These are phyloP conservation scores for Exserohilum turcica DNA, from an alignment of 2,329 filamentous ascomycete species.

Conservation along the genomic window DNA sequence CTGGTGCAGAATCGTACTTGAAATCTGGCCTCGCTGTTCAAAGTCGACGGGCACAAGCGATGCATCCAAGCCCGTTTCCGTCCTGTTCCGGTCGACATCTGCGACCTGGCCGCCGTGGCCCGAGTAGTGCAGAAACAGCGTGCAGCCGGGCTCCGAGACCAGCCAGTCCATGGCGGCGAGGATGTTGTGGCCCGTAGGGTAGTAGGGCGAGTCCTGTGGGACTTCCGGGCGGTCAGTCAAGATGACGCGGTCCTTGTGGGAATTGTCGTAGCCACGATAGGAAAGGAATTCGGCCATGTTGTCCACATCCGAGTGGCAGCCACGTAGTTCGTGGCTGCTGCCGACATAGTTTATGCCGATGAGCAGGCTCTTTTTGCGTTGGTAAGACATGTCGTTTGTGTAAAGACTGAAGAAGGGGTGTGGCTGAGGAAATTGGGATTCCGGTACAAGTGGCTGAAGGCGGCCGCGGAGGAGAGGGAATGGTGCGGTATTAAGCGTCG, in stretches of 20 bases:
- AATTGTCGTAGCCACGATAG: constrained; percentile 51
- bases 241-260: constrained; percentile 52
- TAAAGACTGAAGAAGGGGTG: not conserved
- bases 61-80: constrained; percentile 49
- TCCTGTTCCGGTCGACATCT: constrained; percentile 50
- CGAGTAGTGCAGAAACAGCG: constrained; percentile 63
- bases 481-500: constrained; percentile 8
- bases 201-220: constrained; percentile 40
- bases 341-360: constrained; percentile 61
- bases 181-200: constrained; percentile 52
- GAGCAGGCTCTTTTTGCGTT: constrained; percentile 55
- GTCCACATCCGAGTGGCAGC: constrained; percentile 57
- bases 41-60: constrained; percentile 62
- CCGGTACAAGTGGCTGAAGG: constrained; percentile 1
- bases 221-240: constrained; percentile 49
- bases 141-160: constrained; percentile 58
- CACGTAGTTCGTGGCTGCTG: constrained; percentile 51
- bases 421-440: not conserved
- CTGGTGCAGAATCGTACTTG: constrained; percentile 58
- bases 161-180: constrained; percentile 64
- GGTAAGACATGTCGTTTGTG: constrained; percentile 22
- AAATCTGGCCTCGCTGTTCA: constrained; percentile 58
- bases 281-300: constrained; percentile 56
- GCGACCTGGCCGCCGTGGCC: constrained; percentile 63
- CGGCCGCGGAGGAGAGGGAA: not conserved